Conservation (phyloP, 805 yeast species). For the Kuraishia borneana region DNA sequence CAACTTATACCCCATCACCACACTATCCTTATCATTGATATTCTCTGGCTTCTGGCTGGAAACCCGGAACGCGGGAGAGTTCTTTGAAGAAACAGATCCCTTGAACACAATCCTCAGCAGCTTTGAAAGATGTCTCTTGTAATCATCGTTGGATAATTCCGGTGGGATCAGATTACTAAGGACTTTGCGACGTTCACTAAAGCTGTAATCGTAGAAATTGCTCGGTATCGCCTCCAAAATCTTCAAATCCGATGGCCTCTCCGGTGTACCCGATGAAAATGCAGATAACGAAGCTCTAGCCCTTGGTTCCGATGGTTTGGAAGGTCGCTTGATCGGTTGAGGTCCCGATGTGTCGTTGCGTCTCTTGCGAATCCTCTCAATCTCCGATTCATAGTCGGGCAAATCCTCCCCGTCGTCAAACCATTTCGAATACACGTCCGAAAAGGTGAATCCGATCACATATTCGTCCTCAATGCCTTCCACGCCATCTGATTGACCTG, state of each 20-base stretch:
- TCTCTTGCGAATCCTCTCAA: conserved; percentile 10
- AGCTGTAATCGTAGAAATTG: conserved; percentile 38
- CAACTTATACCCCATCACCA: conserved; percentile 44
- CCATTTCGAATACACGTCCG: conserved; percentile 38
- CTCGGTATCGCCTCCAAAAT: conserved; percentile 33
- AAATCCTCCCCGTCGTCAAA: conserved; percentile 12
- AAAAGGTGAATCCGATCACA: conserved; percentile 60
- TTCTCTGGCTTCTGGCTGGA: conserved; percentile 7
- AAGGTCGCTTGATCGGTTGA: background rate
- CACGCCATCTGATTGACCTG: background rate
- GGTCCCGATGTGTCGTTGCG: conserved; percentile 15
- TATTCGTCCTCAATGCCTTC: conserved; percentile 65
- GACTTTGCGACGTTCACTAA: conserved; percentile 34
- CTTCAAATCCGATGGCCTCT: conserved; percentile 26
- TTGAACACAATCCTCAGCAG: conserved; percentile 12
- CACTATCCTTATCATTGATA: conserved; percentile 58
- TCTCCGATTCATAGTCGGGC: background rate
- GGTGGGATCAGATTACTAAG: conserved; percentile 17
- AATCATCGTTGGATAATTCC: conserved; percentile 13
- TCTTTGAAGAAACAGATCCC: background rate
- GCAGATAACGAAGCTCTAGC: too few species aligned
- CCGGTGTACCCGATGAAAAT: conserved; percentile 14
- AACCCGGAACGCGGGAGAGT: conserved; percentile 3
- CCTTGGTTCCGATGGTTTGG: background rate
- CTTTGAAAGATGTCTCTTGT: conserved; percentile 18